Evolutionary conservation across 2,329 filamentous ascomycete genomes (phyloP), one percentile per base, ranked within the genome.

Genomic region (Colletotrichum australisinense): DNA sequence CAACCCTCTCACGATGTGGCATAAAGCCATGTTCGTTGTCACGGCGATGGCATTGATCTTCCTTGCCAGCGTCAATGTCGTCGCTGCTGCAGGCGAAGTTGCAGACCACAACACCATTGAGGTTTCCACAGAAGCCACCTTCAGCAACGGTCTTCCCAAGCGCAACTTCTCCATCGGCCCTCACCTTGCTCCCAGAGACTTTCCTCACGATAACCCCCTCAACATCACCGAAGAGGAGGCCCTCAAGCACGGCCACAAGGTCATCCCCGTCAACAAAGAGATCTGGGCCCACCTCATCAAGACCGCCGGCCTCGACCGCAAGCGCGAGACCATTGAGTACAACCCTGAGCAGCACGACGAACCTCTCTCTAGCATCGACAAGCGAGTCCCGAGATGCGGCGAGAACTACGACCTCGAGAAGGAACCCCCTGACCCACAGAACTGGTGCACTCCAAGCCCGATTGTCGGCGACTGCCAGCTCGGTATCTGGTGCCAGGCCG

Each of bases 141-240:
- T 56, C 22, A n/a, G 32, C 38, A 53, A 69, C 28, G 19, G 16
- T 12, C 11, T 19, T 38, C 32, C 69, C 28, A 69, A 64, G n/a
- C 22, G 58, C 12, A n/a, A 35, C 42, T 19, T n/a, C 5, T 14
- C 66, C 19, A 56, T 69, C 24, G 69, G 66, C 12, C n/a, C 24
- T 12, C 65, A 64, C 14, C 66, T 69, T n/a, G 58, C 53, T n/a
- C 59, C 70, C 22, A 55, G 26, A 38, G 59, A 53, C 14, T 69
- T 72, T 7, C 66, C 59, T 32, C 53, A 59, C 19, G 59, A 72
- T 2, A 72, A 64, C 4, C 59, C 70, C 11, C 56, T 69, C 6
- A 59, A 69, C n/a, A 42, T 69, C 38, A 72, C 66, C 24, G 70
- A 72, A 53, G 53, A 72, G 32, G 28, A 72, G 24, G 70, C 70